These are phyloP conservation scores for Diddensiella santjacobensis DNA, from an alignment of 805 yeast species.

Conservation along the genomic window DNA sequence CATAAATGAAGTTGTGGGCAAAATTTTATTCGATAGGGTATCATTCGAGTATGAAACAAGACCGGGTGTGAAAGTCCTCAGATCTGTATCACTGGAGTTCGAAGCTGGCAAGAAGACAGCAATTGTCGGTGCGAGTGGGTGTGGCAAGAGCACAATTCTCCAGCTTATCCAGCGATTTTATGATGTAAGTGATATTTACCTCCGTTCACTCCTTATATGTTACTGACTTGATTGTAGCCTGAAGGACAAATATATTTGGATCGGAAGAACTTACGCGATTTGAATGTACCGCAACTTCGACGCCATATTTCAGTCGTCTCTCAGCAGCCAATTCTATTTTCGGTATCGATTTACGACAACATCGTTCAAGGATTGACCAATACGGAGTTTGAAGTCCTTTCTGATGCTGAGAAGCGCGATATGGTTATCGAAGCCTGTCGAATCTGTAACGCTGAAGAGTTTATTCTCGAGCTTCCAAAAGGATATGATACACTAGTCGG, in stretches of 20 bases:
- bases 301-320: slow-evolving; percentile 83
- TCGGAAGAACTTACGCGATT: slow-evolving; percentile 73
- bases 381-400: slow-evolving; percentile 54
- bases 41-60: slow-evolving; percentile 77
- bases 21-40: slow-evolving; percentile 77
- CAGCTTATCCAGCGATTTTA: slow-evolving; percentile 85
- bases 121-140: slow-evolving; percentile 93
- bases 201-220: too few species aligned
- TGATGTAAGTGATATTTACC: slow-evolving; percentile 61
- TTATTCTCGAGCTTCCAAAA: slow-evolving; percentile 60
- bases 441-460: slow-evolving; percentile 39
- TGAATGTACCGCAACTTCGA: slow-evolving; percentile 73
- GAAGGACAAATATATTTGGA: slow-evolving; percentile 80
- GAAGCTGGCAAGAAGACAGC: slow-evolving; percentile 92
- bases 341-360: slow-evolving; percentile 83
- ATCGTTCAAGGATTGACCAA: slow-evolving; percentile 81
- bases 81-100: slow-evolving; percentile 69
- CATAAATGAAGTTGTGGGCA: slow-evolving; percentile 45
- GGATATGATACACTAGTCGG: slow-evolving; percentile 75
- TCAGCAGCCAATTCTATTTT: slow-evolving; percentile 91
- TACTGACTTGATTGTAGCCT: too few species aligned
- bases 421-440: slow-evolving; percentile 36
- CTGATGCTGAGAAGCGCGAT: slow-evolving; percentile 37
- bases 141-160: slow-evolving; percentile 89
- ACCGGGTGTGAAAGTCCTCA: slow-evolving; percentile 78